These are phyloP conservation scores for Nadsonia starkeyi-henricii DNA, from an alignment of 1,139 yeast species.

Conservation along the genomic window DNA sequence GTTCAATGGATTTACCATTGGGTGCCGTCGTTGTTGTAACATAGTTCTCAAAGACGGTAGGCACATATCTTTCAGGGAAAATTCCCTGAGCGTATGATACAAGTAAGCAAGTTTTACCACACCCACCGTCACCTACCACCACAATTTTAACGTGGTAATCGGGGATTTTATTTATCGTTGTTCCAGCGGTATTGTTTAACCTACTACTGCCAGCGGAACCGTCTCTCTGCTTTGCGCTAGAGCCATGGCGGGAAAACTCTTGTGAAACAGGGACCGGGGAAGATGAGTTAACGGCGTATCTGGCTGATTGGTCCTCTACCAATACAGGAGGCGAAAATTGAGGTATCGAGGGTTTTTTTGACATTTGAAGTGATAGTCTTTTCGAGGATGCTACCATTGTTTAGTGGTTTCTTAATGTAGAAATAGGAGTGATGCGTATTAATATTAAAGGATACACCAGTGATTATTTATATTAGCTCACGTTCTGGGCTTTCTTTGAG, in stretches of 20 bases:
- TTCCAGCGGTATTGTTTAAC: not conserved
- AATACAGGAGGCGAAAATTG: not conserved
- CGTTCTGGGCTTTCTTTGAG: too few species aligned
- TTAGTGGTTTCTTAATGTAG: too few species aligned
- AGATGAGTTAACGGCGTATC: not conserved
- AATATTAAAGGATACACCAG: too few species aligned
- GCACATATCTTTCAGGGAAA: slow-evolving; percentile 68
- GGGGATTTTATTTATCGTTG: slow-evolving; percentile 1
- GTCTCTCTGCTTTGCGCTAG: not conserved
- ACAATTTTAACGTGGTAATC: slow-evolving; percentile 36
- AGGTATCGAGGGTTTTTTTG: not conserved
- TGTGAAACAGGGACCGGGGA: not conserved
- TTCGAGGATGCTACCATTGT: too few species aligned
- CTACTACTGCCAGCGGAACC: not conserved
- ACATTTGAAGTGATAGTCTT: not conserved
- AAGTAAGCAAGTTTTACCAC: slow-evolving; percentile 82
- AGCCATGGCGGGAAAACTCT: not conserved
- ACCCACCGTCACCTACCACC: slow-evolving; percentile 82
- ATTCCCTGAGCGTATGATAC: slow-evolving; percentile 70
- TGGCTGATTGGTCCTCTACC: not conserved
- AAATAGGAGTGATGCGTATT: too few species aligned
- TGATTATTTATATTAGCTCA: too few species aligned
- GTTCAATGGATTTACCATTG: slow-evolving; percentile 42
- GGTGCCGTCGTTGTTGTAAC: slow-evolving; percentile 51
- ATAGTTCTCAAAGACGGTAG: slow-evolving; percentile 81